Base-by-base conservation (phyloP, 257 asterid genomes). In the Leptodermis oblonga region DNA sequence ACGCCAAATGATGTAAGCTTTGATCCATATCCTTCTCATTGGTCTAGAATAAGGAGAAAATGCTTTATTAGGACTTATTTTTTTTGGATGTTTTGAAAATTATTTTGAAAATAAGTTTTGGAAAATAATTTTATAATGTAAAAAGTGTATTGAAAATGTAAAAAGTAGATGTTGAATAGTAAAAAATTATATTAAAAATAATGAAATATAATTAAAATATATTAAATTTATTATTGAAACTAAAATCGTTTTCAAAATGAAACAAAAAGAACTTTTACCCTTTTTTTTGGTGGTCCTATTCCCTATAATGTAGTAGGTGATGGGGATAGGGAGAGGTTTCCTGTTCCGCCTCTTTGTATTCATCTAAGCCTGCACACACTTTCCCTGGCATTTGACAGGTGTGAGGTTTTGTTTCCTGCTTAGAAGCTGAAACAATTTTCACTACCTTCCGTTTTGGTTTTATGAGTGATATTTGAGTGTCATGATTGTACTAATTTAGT, bases 1-100 rank as follows among this genome's bases (percentile, higher is more conserved):
- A 79, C 85, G 46, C 84, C 73, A 73, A 91, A 82, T 78, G 92
- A 88, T 77, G 97, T 91, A 77, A 85, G 92, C 73, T 61, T n/a
- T 49, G 62, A 13, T 36, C 30, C 15, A 58, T 37, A 41, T 39
- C 33, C 25, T 75, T 58, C 62, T 46, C 12, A 43, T 64, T 28
- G 31, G 49, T 48, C 11, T 37, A 53, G 18, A 30, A 11, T 55
- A 43, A 34, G 63, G 12, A 4, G 58, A 67, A n/a, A 34, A 22
- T 67, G 3, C 43, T 7, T 67, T 23, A 15, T 48, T 11, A 1
- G n/a, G n/a, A n/a, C 4, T 10, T 52, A 34, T 22, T 7, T 12
- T 33, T 1, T 3, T 67, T 67, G n/a, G n/a, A n/a, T n/a, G n/a
- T n/a, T n/a, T n/a, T n/a, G n/a, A n/a, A n/a, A n/a, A n/a, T n/a